phyloP scores from a whole-genome alignment of 148 eudicot genomes.

The Fagopyrum homotropicum region DNA sequence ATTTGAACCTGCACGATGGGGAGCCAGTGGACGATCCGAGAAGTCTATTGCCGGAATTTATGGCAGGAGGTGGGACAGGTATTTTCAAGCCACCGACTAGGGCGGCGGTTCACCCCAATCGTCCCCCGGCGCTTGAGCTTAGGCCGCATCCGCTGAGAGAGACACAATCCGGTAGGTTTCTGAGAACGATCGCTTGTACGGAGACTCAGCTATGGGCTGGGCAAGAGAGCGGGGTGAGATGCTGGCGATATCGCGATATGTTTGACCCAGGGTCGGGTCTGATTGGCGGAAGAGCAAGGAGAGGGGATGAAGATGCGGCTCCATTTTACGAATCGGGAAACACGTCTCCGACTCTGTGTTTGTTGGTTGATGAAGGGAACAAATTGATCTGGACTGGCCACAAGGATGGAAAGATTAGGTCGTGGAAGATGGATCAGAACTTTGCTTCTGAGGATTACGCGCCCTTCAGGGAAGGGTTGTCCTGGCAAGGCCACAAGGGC shows the following conservation, averaged over 20 bases:
- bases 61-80: slow-evolving; percentile 52
- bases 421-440: slow-evolving; percentile 84
- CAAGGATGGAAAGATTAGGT: slow-evolving; percentile 88
- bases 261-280: slow-evolving; percentile 62
- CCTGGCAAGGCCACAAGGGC: slow-evolving; percentile 82
- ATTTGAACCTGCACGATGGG: neutral
- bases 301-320: slow-evolving; percentile 93
- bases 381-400: slow-evolving; percentile 92
- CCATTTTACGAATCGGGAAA: slow-evolving; percentile 72
- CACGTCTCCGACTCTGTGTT: slow-evolving; percentile 58
- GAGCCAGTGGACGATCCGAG: neutral
- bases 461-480: slow-evolving; percentile 63
- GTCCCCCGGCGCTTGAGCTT: slow-evolving; percentile 77
- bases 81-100: slow-evolving; percentile 58
- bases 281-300: slow-evolving; percentile 48
- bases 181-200: slow-evolving; percentile 76
- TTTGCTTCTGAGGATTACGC: slow-evolving; percentile 24
- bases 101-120: slow-evolving; percentile 73
- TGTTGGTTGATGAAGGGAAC: slow-evolving; percentile 67
- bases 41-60: slow-evolving; percentile 44
- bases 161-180: slow-evolving; percentile 79
- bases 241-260: slow-evolving; percentile 59
- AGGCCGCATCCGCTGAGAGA: slow-evolving; percentile 93
- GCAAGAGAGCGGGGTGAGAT: slow-evolving; percentile 82
- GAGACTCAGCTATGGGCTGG: slow-evolving; percentile 91